A percentile compares a stretch with the other conserved stretches of the same genome.
Evolutionary conservation across 371 early-diverging fungal species (phyloP).

Genomic region (Parasitella parasitica): DNA sequence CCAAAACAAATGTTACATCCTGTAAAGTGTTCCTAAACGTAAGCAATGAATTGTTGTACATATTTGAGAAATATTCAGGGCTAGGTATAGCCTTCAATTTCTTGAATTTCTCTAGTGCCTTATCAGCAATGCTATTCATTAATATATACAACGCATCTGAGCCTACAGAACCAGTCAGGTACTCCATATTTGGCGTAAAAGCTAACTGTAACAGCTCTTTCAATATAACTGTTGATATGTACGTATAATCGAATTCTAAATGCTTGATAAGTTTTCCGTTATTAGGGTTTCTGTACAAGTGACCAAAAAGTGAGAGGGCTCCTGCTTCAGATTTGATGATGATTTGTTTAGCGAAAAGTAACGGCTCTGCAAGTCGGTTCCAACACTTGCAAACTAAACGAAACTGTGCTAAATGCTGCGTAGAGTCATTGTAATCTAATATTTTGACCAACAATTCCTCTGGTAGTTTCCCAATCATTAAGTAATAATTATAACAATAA

Average conservation of each 20-base stretch:
- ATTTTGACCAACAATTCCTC: too few species aligned
- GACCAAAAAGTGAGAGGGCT: not conserved
- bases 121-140: not conserved
- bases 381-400: not conserved
- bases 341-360: not conserved
- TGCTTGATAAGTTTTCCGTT: not conserved
- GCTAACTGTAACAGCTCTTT: not conserved
- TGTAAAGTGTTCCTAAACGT: not conserved
- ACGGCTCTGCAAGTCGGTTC: not conserved
- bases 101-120: not conserved
- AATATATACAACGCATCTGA: not conserved
- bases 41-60: not conserved
- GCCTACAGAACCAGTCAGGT: not conserved
- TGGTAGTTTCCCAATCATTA: too few species aligned
- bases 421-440: not conserved
- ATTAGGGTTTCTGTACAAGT: not conserved
- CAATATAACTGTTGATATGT: not conserved
- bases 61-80: not conserved
- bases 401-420: not conserved
- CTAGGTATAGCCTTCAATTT: not conserved
- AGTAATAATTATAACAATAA: too few species aligned
- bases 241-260: not conserved
- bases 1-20: not conserved
- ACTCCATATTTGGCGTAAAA: not conserved
- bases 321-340: not conserved